Evolutionary conservation across 345 rosid species (phyloP), one percentile per base, ranked within the genome.

Genomic region (Lepidium sativum): DNA sequence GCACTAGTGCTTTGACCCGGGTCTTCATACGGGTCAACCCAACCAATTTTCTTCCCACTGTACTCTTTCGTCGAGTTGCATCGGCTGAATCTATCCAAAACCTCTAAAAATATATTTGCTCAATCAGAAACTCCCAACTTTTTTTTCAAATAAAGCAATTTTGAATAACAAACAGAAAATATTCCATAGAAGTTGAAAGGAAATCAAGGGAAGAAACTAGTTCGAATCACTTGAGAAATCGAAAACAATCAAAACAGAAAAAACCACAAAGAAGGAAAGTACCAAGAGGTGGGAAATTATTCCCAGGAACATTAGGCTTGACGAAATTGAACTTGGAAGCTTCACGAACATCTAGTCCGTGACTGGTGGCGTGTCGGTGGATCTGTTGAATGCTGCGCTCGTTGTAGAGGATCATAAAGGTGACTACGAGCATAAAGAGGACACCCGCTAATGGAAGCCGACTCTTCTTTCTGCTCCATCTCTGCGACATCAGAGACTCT

Each of bases 51-150:
- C 83, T 67, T 79, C 23, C 92, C 91, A 56, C 82, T 80, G 67
- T 84, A 94, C 62, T 79, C 74, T 54, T 75, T 79, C 4, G 89
- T 90, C 18, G 81, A 61, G 80, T 94, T 94, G 76, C 97, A 94
- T 43, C 70, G 58, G 67, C 80, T 78, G 49, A 83, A 94, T 80
- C 99, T 83, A 76, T 90, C 96, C 89, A 94, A 78, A 63, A 74
- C 80, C 80, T 77, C 96, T 25, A 25, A 25, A 25, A 25, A 25
- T 23, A 25, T 25, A 25, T 25, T 25, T 25, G 29, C 29, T 4
- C 5, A 25, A 25, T 0, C n/a, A 12, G 6, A 44, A 32, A 21
- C 34, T 7, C 2, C 27, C 14, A 45, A 18, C n/a, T 29, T 8
- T 11, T 32, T 29, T 8, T 50, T 14, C 4, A 47, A 1, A 1